Conservation (phyloP, 805 yeast genomes). For the Kazachstania viticola region DNA sequence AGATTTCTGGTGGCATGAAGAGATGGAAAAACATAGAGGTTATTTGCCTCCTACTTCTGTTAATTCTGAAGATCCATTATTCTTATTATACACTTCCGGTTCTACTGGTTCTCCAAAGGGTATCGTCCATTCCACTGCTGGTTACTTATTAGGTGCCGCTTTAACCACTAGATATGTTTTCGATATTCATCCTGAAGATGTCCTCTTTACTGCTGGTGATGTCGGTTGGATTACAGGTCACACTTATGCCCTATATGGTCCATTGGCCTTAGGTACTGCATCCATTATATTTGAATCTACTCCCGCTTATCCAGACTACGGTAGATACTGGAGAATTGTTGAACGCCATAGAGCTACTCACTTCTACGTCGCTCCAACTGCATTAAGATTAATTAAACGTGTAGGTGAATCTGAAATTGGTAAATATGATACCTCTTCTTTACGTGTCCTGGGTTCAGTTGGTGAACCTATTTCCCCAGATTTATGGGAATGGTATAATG, state of each 20-base stretch:
- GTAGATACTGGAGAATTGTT: constrained; percentile 94
- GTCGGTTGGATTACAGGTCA: constrained; percentile 99
- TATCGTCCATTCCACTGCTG: constrained; percentile 90
- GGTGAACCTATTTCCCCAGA: constrained; percentile 99
- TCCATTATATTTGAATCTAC: constrained; percentile 94
- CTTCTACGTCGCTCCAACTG: constrained; percentile 98
- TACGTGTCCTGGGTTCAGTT: constrained; percentile 90
- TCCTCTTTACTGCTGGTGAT: constrained; percentile 93
- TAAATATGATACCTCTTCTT: constrained; percentile 70
- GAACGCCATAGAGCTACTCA: constrained; percentile 84
- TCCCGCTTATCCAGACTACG: constrained; percentile 91
- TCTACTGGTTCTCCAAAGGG: constrained; percentile 99
- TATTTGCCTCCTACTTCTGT: constrained; percentile 84
- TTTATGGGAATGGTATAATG: constrained; percentile 97
- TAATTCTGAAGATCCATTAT: constrained; percentile 87
- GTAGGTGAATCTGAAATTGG: constrained; percentile 81
- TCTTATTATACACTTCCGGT: constrained; percentile 93
- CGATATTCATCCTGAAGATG: constrained; percentile 82
- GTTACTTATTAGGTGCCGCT: constrained; percentile 86
- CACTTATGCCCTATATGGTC: constrained; percentile 91
- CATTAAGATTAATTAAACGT: constrained; percentile 78
- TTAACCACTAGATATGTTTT: constrained; percentile 87
- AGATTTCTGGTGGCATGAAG: constrained; percentile 95
- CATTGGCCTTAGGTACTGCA: constrained; percentile 77
- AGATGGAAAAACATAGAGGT: constrained; percentile 64